Base-by-base conservation (phyloP, 306 rosid species). In the Dryas octopetala region DNA sequence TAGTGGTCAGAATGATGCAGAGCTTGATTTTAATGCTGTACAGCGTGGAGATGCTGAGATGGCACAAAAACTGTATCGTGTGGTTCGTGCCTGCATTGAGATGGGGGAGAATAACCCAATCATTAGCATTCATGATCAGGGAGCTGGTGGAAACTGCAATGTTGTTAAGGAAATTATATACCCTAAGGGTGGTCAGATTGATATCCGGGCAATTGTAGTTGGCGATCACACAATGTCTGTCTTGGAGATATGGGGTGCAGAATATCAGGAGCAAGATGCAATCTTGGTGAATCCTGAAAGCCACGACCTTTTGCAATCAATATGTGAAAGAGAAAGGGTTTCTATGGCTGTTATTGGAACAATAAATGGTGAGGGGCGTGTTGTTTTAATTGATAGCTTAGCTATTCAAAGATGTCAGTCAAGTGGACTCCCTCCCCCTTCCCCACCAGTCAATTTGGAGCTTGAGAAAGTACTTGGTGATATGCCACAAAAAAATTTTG, bases 11-110 rank as follows among this genome's bases (percentile, higher is more conserved):
- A 93, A 93, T 80, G 94, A 88, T 17, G 96, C 89, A 9, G 97
- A 93, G 70, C 96, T 93, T 84, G 98, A 91, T 88, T 93, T 93
- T 77, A 93, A 91, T 82, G 98, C 97, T 46, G 97, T 93, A 40
- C 98, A 93, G 78, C 93, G 97, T 58, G 98, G 98, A 71, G 98
- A 93, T 82, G 98, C 97, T 64, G 98, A 93, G 86, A 93, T 93
- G 98, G 88, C 98, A 50, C 98, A 93, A 38, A 93, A 93, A 82
- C 78, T 93, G 50, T 93, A 93, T 28, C 96, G 97, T 58, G 91
- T 93, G 43, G 98, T 93, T 70, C 98, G 98, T 77, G 85, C 97
- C 45, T 93, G 98, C 74, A 87, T 91, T 79, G 98, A 93, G 74
- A 89, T 93, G 98, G 97, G 91, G 73, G 93, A 93, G 69, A 79